These are phyloP conservation scores for Trichothecium sympodiale DNA, from an alignment of 2,329 filamentous ascomycete genomes.

Conservation along the genomic window DNA sequence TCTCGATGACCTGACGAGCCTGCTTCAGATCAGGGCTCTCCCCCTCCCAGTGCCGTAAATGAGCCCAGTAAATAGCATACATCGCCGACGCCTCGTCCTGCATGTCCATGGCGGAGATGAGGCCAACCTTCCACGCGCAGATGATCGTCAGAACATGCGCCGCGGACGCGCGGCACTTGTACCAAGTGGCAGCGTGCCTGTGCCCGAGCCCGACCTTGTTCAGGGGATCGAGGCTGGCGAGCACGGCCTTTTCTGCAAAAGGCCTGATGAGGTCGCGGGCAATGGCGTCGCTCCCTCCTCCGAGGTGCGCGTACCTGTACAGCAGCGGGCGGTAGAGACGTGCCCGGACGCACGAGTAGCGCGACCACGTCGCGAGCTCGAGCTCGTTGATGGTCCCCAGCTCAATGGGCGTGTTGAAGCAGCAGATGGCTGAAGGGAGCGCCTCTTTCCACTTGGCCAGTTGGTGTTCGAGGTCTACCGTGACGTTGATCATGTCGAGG, in stretches of 20 bases:
- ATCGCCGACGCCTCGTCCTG: no score
- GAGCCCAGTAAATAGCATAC: no score
- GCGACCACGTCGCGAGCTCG: conserved; percentile 1
- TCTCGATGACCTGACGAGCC: no score
- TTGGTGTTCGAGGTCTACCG: no score
- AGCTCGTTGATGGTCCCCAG: neutral
- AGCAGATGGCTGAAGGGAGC: neutral
- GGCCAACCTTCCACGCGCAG: neutral
- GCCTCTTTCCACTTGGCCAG: no score
- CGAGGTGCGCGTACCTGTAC: neutral
- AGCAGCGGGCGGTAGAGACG: conserved; percentile 4
- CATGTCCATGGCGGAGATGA: neutral
- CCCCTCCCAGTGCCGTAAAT: no score
- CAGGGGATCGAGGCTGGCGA: conserved; percentile 1
- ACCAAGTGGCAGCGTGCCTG: conserved; percentile 1
- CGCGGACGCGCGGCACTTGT: conserved; percentile 1
- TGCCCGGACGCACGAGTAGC: conserved; percentile 1
- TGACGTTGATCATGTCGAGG: no score
- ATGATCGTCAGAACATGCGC: conserved; percentile 1
- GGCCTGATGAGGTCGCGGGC: no score
- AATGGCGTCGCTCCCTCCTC: no score
- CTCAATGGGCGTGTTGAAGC: neutral
- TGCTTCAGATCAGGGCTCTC: no score
- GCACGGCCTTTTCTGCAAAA: conserved; percentile 1
- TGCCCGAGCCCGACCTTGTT: neutral